These are phyloP conservation scores for Trypanosoma grayi DNA, from an alignment of 208 protist species.

Conservation along the genomic window DNA sequence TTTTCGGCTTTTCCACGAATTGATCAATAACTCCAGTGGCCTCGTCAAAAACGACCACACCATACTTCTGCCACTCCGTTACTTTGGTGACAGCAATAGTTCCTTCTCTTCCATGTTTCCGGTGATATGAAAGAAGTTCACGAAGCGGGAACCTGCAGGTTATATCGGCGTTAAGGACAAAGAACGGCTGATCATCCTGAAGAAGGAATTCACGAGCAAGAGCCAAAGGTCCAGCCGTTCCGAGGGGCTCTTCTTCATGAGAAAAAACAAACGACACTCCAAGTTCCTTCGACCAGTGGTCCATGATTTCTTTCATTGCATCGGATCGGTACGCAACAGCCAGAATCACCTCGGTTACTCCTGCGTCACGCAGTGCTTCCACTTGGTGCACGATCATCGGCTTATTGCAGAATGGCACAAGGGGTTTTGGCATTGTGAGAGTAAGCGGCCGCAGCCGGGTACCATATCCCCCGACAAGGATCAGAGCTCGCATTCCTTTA, in stretches of 20 bases:
- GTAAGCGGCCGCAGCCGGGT: constrained; percentile 97
- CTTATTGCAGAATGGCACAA: constrained; percentile 98
- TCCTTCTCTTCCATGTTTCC: constrained; percentile 93
- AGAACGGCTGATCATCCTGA: constrained; percentile 93
- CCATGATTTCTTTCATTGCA: constrained; percentile 91
- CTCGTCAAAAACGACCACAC: constrained; percentile 95
- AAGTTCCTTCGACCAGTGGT: constrained; percentile 84
- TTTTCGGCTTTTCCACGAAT: constrained; percentile 96
- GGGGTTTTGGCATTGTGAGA: constrained; percentile 95
- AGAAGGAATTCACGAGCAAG: constrained; percentile 90
- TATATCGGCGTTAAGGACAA: constrained; percentile 98
- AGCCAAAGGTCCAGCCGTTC: constrained; percentile 96
- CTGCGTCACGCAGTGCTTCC: constrained; percentile 92
- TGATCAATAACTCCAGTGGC: constrained; percentile 79
- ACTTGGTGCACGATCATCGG: constrained; percentile 98
- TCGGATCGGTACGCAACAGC: constrained; percentile 97
- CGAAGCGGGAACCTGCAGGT: constrained; percentile 95
- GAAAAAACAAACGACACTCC: constrained; percentile 95
- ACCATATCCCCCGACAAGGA: constrained; percentile 96
- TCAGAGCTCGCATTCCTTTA: constrained; percentile 94
- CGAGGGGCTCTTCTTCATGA: constrained; percentile 94
- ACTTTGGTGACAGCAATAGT: constrained; percentile 97
- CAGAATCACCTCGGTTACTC: constrained; percentile 94
- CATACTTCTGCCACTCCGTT: constrained; percentile 97
- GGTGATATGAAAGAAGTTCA: constrained; percentile 95